Percentiles rank a stretch among this genome's conserved stretches.
Evolutionary conservation across 2,329 filamentous ascomycete species (phyloP).

Genomic region (Botrytis hyacinthi): DNA sequence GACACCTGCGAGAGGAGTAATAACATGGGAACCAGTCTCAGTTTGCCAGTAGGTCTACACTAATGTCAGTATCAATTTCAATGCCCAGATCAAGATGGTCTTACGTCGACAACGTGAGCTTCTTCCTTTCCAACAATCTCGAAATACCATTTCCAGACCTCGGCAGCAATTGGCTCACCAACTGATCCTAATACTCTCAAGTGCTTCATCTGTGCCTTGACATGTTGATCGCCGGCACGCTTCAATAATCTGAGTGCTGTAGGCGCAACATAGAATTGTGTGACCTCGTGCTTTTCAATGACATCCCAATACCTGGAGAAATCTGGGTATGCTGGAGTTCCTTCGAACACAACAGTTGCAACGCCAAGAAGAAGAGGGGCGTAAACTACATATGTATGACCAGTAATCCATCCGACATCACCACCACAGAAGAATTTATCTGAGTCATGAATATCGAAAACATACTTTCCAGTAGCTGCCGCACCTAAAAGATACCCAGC

Average conservation of each 20-base stretch:
- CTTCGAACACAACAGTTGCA: constrained; percentile 94
- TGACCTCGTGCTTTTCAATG: constrained; percentile 90
- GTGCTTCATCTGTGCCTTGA: constrained; percentile 84
- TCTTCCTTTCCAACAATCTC: constrained; percentile 92
- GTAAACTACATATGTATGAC: constrained; percentile 97
- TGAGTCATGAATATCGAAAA: constrained; percentile 94
- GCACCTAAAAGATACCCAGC: constrained; percentile 93
- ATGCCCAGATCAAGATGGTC: constrained; percentile 42
- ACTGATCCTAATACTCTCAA: constrained; percentile 90
- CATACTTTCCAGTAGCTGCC: constrained; percentile 93
- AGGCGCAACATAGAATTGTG: constrained; percentile 97
- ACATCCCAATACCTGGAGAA: constrained; percentile 99
- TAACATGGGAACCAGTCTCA: constrained; percentile 95
- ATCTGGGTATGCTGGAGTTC: constrained; percentile 93
- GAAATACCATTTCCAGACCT: constrained; percentile 99
- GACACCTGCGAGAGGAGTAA: constrained; percentile 86
- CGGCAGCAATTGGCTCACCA: constrained; percentile 93
- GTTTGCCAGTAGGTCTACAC: constrained; percentile 98
- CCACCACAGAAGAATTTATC: constrained; percentile 97
- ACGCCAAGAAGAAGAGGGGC: constrained; percentile 90
- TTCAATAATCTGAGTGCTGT: constrained; percentile 91
- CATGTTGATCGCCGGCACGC: constrained; percentile 89
- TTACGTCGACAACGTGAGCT: constrained; percentile 89
- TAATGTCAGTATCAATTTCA: constrained; percentile 31
- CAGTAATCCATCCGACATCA: constrained; percentile 98